phyloP scores from a whole-genome alignment of 2,329 filamentous ascomycete species.

The Ophiostoma fasciatum region DNA sequence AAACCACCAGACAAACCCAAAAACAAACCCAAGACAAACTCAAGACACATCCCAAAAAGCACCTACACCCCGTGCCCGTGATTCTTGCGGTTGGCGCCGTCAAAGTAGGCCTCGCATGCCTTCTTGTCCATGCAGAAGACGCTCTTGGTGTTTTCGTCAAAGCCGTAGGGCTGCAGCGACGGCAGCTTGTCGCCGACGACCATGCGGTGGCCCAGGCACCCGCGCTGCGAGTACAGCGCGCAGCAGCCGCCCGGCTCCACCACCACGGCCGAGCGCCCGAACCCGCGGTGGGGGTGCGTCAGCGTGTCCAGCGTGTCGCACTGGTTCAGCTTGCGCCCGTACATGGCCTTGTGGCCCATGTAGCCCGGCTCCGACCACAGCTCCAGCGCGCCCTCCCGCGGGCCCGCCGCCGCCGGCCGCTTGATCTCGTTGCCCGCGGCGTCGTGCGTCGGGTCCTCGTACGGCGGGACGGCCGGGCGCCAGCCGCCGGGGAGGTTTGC shows the following conservation, averaged over 20 bases:
- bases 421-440: background rate
- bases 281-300: background rate
- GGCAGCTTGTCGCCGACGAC: background rate
- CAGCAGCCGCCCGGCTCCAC: conserved; percentile 1
- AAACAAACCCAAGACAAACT: background rate
- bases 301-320: background rate
- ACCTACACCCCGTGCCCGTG: background rate
- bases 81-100: background rate
- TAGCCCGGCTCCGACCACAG: conserved; percentile 3
- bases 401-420: background rate
- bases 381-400: background rate
- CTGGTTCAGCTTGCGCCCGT: background rate
- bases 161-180: conserved; percentile 4
- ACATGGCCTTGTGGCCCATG: conserved; percentile 1
- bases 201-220: conserved; percentile 4
- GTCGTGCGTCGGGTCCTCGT: background rate
- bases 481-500: too few relatives aligned
- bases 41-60: background rate
- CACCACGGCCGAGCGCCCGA: conserved; percentile 4
- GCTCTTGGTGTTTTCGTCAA: conserved; percentile 4
- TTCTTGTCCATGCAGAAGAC: conserved; percentile 2
- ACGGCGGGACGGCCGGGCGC: too few relatives aligned
- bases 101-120: background rate
- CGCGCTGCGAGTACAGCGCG: conserved; percentile 1
- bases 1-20: background rate